Conservation (phyloP, 345 rosid species). For the Triadica sebifera region DNA sequence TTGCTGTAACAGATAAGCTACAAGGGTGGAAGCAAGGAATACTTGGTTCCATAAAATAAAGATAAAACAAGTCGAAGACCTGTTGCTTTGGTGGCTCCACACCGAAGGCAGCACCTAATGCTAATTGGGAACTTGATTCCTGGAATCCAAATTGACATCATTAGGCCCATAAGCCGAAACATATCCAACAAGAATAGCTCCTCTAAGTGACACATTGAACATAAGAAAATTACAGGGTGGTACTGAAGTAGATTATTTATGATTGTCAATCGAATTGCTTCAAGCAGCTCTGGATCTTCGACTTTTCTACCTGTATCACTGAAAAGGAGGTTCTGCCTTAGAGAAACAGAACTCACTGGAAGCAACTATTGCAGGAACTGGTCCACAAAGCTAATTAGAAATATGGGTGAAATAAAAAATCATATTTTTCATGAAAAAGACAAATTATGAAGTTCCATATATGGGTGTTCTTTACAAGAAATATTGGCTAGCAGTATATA, state of each 20-base stretch:
- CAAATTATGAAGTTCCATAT: no score
- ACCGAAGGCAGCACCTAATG: conserved; percentile 95
- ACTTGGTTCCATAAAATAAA: conserved; percentile 14
- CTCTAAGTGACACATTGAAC: conserved; percentile 4
- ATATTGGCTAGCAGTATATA: no score
- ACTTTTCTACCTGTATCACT: conserved; percentile 92
- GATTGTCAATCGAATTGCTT: conserved; percentile 92
- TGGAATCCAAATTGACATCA: conserved; percentile 36
- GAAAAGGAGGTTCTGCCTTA: conserved; percentile 27
- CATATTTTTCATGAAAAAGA: neutral
- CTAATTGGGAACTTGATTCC: conserved; percentile 98
- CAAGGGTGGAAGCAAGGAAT: conserved; percentile 8
- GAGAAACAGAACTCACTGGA: conserved; percentile 9
- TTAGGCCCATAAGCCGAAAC: conserved; percentile 13
- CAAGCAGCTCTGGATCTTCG: conserved; percentile 91
- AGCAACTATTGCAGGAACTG: conserved; percentile 5
- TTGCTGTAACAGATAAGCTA: neutral
- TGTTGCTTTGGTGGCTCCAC: conserved; percentile 63
- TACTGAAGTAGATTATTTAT: conserved; percentile 84
- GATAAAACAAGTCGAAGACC: conserved; percentile 34
- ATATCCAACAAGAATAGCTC: neutral
- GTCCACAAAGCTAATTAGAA: neutral
- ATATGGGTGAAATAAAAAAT: neutral
- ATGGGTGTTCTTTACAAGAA: no score
- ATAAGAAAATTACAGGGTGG: conserved; percentile 68